Evolutionary conservation across 352 stramenopile species (phyloP).

Genomic region (Phytopythium kandeliae): DNA sequence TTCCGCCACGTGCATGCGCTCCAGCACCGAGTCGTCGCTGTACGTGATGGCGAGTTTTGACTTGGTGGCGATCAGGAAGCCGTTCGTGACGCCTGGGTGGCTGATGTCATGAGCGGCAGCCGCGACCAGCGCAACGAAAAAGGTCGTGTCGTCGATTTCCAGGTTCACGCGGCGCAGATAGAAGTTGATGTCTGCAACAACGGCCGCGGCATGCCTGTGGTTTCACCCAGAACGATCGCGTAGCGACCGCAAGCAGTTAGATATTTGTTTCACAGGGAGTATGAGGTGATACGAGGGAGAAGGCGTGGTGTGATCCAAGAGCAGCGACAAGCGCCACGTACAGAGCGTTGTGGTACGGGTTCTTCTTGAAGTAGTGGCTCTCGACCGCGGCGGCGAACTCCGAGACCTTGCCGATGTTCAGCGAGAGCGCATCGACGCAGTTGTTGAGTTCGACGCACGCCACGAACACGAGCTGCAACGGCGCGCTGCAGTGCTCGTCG

Average conservation of each 20-base stretch:
- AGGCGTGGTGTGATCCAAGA: no score
- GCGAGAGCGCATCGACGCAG: slow-evolving; percentile 31
- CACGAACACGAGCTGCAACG: slow-evolving; percentile 46
- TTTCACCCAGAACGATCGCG: slow-evolving; percentile 2
- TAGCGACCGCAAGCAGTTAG: background rate
- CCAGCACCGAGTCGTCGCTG: slow-evolving; percentile 88
- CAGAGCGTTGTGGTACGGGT: slow-evolving; percentile 72
- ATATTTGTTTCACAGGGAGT: background rate
- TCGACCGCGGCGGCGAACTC: slow-evolving; percentile 48
- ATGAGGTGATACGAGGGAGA: no score
- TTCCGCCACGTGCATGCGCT: slow-evolving; percentile 69
- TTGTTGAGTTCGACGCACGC: slow-evolving; percentile 53
- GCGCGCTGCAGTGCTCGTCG: slow-evolving; percentile 32
- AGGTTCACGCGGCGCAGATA: slow-evolving; percentile 55
- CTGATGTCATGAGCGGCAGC: slow-evolving; percentile 90
- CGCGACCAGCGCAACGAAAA: slow-evolving; percentile 73
- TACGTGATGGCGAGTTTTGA: slow-evolving; percentile 90
- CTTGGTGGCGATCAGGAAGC: slow-evolving; percentile 85
- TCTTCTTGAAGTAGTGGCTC: slow-evolving; percentile 53
- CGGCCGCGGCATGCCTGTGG: slow-evolving; percentile 44
- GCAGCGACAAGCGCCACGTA: slow-evolving; percentile 14
- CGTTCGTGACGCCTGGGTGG: slow-evolving; percentile 89
- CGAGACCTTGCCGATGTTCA: slow-evolving; percentile 37
- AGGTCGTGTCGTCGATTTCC: slow-evolving; percentile 41
- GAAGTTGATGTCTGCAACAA: slow-evolving; percentile 63